These are phyloP conservation scores for Leucoagaricus sp. DNA, from an alignment of 1,284 basidiomycete genomes.

Conservation along the genomic window DNA sequence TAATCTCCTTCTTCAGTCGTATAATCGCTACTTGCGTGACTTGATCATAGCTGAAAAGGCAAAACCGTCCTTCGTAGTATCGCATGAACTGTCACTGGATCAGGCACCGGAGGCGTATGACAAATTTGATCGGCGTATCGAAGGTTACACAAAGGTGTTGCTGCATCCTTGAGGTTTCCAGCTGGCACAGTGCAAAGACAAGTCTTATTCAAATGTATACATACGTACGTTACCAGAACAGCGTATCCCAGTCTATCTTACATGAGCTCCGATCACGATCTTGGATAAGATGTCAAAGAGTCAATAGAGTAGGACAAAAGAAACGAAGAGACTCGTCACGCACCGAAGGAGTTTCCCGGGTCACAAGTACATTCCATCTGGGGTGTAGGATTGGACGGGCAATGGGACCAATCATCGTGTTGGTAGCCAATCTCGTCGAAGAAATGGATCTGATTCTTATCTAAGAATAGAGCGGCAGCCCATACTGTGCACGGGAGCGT, in stretches of 20 bases:
- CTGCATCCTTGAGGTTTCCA: slow-evolving; percentile 41
- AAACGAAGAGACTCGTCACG: slow-evolving; percentile 12
- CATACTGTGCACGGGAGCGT: slow-evolving; percentile 83
- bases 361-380: slow-evolving; percentile 55
- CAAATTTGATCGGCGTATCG: slow-evolving; percentile 50
- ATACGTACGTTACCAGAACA: slow-evolving; percentile 12
- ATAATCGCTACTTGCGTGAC: slow-evolving; percentile 53
- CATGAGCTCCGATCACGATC: slow-evolving; percentile 11
- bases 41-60: slow-evolving; percentile 52
- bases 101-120: slow-evolving; percentile 49
- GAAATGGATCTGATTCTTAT: slow-evolving; percentile 69
- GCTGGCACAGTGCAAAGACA: not conserved
- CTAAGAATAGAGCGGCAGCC: slow-evolving; percentile 69
- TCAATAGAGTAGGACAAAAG: not conserved
- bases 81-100: slow-evolving; percentile 47
- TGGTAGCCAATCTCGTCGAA: slow-evolving; percentile 65
- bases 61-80: slow-evolving; percentile 53
- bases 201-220: not conserved
- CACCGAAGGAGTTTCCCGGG: slow-evolving; percentile 50
- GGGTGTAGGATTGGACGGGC: slow-evolving; percentile 49
- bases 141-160: slow-evolving; percentile 52
- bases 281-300: not conserved
- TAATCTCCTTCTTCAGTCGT: slow-evolving; percentile 30
- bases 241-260: slow-evolving; percentile 9
- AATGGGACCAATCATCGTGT: slow-evolving; percentile 63